Evolutionary conservation across 2,329 filamentous ascomycete species (phyloP).

Genomic region (Nigrospora sphaerica): DNA sequence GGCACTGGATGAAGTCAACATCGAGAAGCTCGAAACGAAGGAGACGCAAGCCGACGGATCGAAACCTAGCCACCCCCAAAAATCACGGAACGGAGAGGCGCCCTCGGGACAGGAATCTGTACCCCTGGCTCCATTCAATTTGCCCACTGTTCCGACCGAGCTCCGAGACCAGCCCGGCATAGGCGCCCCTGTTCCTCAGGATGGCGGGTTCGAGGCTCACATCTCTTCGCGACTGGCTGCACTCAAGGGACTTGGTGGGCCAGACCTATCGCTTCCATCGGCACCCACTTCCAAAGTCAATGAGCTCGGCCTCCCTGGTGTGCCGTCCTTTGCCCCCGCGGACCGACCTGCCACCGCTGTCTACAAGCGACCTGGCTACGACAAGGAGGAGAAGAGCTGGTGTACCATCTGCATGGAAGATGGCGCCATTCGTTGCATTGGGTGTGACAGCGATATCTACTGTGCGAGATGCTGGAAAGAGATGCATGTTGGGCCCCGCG

Average conservation of each 20-base stretch:
- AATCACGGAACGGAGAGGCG: neutral
- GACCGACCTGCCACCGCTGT: slow-evolving; percentile 32
- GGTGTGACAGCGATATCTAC: slow-evolving; percentile 67
- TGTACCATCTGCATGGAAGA: slow-evolving; percentile 79
- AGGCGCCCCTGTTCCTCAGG: slow-evolving; percentile 9
- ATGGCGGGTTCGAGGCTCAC: slow-evolving; percentile 32
- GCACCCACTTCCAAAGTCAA: slow-evolving; percentile 21
- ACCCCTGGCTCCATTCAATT: slow-evolving; percentile 21
- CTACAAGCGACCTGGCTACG: slow-evolving; percentile 37
- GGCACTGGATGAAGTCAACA: slow-evolving; percentile 37
- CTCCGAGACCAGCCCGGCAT: slow-evolving; percentile 27
- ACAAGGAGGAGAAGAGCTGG: slow-evolving; percentile 70
- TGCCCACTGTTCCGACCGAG: slow-evolving; percentile 39
- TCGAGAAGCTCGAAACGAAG: slow-evolving; percentile 17
- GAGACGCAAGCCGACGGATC: neutral
- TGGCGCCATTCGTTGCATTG: slow-evolving; percentile 63
- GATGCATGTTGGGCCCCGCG: slow-evolving; percentile 65
- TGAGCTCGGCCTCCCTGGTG: slow-evolving; percentile 37
- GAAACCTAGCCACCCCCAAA: neutral
- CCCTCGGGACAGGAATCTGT: slow-evolving; percentile 3
- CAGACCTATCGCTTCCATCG: slow-evolving; percentile 14
- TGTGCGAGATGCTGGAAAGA: slow-evolving; percentile 75
- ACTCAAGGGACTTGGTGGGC: slow-evolving; percentile 28
- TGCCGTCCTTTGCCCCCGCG: slow-evolving; percentile 40
- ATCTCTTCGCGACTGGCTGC: slow-evolving; percentile 47